Conservation (phyloP, 2,329 filamentous ascomycete species). For the Myotisia sp. region DNA sequence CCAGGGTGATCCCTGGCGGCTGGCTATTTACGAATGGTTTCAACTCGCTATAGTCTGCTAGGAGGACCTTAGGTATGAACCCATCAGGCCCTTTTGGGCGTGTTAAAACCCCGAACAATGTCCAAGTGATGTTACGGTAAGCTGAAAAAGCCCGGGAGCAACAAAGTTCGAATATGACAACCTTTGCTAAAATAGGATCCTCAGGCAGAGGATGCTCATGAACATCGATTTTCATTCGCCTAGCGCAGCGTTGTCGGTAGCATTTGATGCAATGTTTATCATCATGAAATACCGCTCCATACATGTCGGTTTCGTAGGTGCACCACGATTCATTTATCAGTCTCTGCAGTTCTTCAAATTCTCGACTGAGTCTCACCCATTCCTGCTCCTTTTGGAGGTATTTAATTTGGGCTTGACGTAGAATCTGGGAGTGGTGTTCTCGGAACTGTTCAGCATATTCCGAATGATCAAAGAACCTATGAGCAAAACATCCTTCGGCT, state of each 20-base stretch:
- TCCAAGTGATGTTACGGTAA: conserved; percentile 43
- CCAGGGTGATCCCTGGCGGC: conserved; percentile 23
- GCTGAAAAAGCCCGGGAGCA: conserved; percentile 32
- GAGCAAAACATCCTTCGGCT: conserved; percentile 32
- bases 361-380: conserved; percentile 20
- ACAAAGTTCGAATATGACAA: conserved; percentile 39
- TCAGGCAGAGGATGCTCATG: conserved; percentile 39
- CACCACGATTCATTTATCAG: conserved; percentile 23
- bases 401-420: conserved; percentile 17
- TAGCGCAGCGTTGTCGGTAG: conserved; percentile 22
- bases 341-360: conserved; percentile 26
- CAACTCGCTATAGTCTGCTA: conserved; percentile 24
- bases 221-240: conserved; percentile 31
- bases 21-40: conserved; percentile 12
- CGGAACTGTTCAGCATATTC: conserved; percentile 14
- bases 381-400: conserved; percentile 27
- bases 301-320: conserved; percentile 12
- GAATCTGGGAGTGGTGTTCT: conserved; percentile 23
- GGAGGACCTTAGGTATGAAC: conserved; percentile 15
- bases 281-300: conserved; percentile 19
- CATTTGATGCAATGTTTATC: conserved; percentile 33
- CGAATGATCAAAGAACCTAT: conserved; percentile 29
- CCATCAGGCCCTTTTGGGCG: background rate
- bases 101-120: conserved; percentile 10
- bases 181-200: conserved; percentile 21